phyloP scores from a whole-genome alignment of 441 rosid genomes.

The Eutrema salsugineum region DNA sequence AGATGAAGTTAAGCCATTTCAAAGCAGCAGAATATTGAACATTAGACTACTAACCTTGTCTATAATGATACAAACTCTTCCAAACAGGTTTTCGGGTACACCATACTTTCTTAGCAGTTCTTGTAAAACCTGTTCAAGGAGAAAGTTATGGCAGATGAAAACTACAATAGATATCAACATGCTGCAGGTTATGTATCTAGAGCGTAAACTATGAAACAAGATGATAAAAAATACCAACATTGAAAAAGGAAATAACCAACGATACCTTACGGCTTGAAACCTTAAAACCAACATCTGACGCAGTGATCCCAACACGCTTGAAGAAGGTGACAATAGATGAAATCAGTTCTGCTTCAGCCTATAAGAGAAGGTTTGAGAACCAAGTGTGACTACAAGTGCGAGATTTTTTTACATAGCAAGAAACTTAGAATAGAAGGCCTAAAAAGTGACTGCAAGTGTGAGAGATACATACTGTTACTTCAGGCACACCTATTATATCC shows the following conservation, averaged over 20 bases:
- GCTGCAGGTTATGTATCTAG: not conserved
- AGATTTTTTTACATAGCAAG: not conserved
- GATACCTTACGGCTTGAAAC: constrained; percentile 90
- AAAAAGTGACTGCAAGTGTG: constrained; percentile 5
- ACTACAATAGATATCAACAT: not conserved
- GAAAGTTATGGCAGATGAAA: constrained; percentile 13
- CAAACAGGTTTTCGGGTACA: constrained; percentile 66
- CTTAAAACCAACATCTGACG: constrained; percentile 85
- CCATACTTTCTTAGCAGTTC: constrained; percentile 65
- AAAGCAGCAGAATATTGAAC: not conserved
- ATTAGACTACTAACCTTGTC: constrained; percentile 68
- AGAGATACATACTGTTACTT: constrained; percentile 58
- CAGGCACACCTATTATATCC: constrained; percentile 90
- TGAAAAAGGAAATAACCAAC: constrained; percentile 3
- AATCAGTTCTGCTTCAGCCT: constrained; percentile 96
- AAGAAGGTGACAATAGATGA: constrained; percentile 76
- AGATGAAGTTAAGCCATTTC: not conserved
- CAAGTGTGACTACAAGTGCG: not conserved
- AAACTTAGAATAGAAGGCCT: not conserved
- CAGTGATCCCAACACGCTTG: constrained; percentile 74
- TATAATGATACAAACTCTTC: constrained; percentile 74
- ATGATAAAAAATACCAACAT: not conserved
- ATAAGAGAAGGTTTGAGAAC: not conserved
- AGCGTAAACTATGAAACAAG: not conserved
- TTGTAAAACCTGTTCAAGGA: constrained; percentile 67